phyloP scores from a whole-genome alignment of 495 filamentous ascomycete species.

The Aspergillus baeticus region DNA sequence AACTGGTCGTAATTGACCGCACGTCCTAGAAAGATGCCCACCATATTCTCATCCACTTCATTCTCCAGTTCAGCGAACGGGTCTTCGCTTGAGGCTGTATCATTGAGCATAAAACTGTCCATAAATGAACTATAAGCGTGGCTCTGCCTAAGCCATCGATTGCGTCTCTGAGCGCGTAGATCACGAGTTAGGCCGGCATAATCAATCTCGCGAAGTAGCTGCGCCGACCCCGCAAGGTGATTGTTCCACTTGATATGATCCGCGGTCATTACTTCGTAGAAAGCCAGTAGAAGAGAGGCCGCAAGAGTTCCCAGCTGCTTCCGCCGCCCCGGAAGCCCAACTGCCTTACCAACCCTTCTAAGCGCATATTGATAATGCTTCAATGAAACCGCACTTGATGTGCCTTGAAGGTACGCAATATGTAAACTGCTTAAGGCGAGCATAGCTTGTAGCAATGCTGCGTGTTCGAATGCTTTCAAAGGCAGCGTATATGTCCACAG shows the following conservation, averaged over 20 bases:
- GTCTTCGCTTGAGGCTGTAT: conserved; percentile 32
- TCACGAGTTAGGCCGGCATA: conserved; percentile 69
- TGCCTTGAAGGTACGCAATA: conserved; percentile 76
- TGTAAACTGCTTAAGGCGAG: conserved; percentile 86
- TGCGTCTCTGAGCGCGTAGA: conserved; percentile 54
- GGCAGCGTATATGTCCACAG: conserved; percentile 90
- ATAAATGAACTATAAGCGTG: conserved; percentile 15
- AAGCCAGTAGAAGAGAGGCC: conserved; percentile 83
- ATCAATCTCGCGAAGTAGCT: conserved; percentile 81
- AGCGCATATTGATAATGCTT: conserved; percentile 91
- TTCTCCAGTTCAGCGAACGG: conserved; percentile 45
- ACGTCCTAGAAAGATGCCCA: conserved; percentile 46
- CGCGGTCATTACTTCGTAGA: conserved; percentile 91
- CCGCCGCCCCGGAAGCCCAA: conserved; percentile 69
- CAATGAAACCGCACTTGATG: conserved; percentile 71
- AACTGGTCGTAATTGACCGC: conserved; percentile 46
- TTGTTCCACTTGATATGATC: conserved; percentile 96
- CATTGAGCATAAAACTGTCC: conserved; percentile 19
- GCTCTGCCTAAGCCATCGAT: conserved; percentile 23
- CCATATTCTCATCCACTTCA: conserved; percentile 39
- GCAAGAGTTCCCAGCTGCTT: conserved; percentile 79
- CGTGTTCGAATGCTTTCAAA: conserved; percentile 78
- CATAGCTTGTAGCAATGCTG: conserved; percentile 85
- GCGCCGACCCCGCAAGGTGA: conserved; percentile 80
- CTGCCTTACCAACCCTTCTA: conserved; percentile 69